Base-by-base conservation (phyloP, 2,329 filamentous ascomycete species). In the Xylariaceae sp. region DNA sequence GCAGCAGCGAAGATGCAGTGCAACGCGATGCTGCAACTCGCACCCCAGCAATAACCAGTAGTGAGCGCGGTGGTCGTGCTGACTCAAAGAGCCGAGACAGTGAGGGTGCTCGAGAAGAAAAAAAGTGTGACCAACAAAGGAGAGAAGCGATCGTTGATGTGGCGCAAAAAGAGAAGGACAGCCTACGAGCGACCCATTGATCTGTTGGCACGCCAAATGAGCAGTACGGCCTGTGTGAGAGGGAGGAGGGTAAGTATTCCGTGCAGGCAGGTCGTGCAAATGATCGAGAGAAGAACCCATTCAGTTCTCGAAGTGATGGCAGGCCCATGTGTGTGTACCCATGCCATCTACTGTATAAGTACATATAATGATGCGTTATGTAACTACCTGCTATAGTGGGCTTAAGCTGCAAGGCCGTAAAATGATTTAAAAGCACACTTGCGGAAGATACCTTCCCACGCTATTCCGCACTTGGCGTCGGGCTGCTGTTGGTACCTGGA, bases 1-100 rank as follows among this genome's bases (percentile, higher is more conserved):
- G 23, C 53, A 56, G 57, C 49, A 55, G 56, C 50, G 56, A 44
- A 34, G 54, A 56, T 53, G 54, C 58, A 58, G 49, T 58, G 52
- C 34, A 41, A 54, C 47, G 30, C 57, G 50, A 55, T 13, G 41
- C 51, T 60, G 52, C 51, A 51, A 41, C 50, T 11, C 30, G 8
- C 53, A 57, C 48, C 23, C 51, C 45, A 51, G 30, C 47, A 53
- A 51, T 55, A 55, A 44, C 45, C 30, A 54, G 37, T 10, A 41
- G 41, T 8, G 44, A 52, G 51, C n/a, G 55, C 49, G 41, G 37
- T 45, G 51, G 34, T 41, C n/a, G 49, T 50, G 45, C 30, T 51
- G 45, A 56, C 51, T 55, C 60, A 58, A 61, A 57, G 51, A 56
- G 44, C 51, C 51, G 37, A 53, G 30, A 55, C 45, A 51, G 37